phyloP scores from a whole-genome alignment of 2,329 filamentous ascomycete genomes.

The Aspergillus luchuensis region DNA sequence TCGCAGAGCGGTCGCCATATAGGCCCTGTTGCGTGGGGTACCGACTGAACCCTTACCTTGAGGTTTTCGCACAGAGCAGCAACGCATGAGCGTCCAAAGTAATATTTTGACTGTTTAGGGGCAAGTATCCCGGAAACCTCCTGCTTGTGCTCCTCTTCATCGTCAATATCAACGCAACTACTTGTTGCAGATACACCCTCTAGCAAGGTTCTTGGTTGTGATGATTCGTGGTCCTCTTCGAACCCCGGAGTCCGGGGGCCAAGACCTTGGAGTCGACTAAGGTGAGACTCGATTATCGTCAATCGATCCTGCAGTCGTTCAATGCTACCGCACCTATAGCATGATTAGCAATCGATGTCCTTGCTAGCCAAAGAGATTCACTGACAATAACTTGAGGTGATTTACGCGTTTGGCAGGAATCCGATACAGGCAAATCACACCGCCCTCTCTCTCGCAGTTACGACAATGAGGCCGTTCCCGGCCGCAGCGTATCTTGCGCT shows the following conservation, averaged over 20 bases:
- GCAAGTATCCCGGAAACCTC: background rate
- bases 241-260: background rate
- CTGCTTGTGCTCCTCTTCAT: background rate
- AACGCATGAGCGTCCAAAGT: background rate
- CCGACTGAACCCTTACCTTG: background rate
- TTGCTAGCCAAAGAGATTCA: no score
- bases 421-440: conserved; percentile 6
- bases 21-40: background rate
- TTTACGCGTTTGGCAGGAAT: conserved; percentile 11
- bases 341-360: background rate
- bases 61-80: background rate
- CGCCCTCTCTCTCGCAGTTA: conserved; percentile 11
- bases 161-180: background rate
- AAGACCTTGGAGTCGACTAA: background rate
- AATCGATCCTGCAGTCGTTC: conserved; percentile 10
- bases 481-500: conserved; percentile 11
- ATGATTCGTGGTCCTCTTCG: background rate
- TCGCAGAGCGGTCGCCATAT: background rate
- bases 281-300: conserved; percentile 8
- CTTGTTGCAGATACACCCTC: background rate
- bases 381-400: conserved; percentile 11
- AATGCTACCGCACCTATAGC: conserved; percentile 10
- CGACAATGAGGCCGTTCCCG: conserved; percentile 8
- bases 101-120: background rate
- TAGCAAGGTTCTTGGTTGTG: background rate